Evolutionary conservation across 2,329 filamentous ascomycete genomes (phyloP).

Genomic region (Zymoseptoria pseudotritici): DNA sequence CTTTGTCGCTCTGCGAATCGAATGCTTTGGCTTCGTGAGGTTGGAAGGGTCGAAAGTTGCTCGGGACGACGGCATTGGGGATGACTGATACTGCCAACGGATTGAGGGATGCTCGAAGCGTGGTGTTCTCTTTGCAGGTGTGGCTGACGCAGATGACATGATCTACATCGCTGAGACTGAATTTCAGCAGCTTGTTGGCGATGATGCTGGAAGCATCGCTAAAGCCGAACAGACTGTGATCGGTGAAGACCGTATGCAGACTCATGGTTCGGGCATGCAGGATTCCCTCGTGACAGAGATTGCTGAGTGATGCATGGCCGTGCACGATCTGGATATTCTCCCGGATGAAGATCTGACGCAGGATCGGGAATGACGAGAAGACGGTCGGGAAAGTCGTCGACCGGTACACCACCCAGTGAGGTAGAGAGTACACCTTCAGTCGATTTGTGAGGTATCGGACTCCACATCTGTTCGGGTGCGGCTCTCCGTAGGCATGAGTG

Average conservation of each 20-base stretch:
- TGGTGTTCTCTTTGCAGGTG: slow-evolving; percentile 98
- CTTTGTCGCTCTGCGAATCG: slow-evolving; percentile 17
- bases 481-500: slow-evolving; percentile 79
- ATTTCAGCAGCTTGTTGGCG: slow-evolving; percentile 95
- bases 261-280: slow-evolving; percentile 95
- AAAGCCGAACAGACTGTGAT: slow-evolving; percentile 95
- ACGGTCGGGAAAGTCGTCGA: slow-evolving; percentile 91
- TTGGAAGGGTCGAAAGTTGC: slow-evolving; percentile 77
- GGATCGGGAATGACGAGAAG: slow-evolving; percentile 97
- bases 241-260: slow-evolving; percentile 88
- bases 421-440: slow-evolving; percentile 95
- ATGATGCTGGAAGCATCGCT: slow-evolving; percentile 93
- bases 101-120: slow-evolving; percentile 86
- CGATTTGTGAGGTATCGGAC: slow-evolving; percentile 95
- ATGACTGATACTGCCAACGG: slow-evolving; percentile 97
- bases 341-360: slow-evolving; percentile 89
- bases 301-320: slow-evolving; percentile 91
- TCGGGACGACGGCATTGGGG: slow-evolving; percentile 92
- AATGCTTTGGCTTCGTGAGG: slow-evolving; percentile 25
- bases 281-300: slow-evolving; percentile 88
- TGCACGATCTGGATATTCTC: slow-evolving; percentile 96
- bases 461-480: slow-evolving; percentile 56
- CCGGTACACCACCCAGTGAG: slow-evolving; percentile 92
- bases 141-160: slow-evolving; percentile 98
- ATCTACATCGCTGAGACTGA: slow-evolving; percentile 90